Base-by-base conservation (phyloP, 345 rosid species). In the Raphanus raphanistrum region DNA sequence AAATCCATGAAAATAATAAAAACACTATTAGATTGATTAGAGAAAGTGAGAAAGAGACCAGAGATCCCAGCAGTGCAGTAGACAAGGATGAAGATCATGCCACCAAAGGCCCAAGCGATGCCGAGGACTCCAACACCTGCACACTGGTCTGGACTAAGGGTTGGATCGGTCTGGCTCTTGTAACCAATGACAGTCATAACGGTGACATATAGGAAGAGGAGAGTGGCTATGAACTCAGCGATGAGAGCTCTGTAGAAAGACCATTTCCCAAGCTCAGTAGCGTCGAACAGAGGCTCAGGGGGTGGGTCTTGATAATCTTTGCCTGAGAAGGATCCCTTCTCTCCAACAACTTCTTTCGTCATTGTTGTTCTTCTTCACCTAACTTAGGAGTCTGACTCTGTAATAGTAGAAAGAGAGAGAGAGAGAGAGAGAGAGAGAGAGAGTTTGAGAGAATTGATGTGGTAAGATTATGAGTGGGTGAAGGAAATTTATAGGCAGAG, bases 41-140 rank as follows among this genome's bases (percentile, higher is more conserved):
- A 68, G 45, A 63, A 15, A 41, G 6, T 90, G 87, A 41, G 21
- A 2, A 8, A 71, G 79, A 1, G 80, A 90, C 98, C 93, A 21
- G 98, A 93, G 79, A 93, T 89, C n/a, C 94, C 97, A 25, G 96
- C 96, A 16, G 94, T 93, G 89, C 96, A 93, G 83, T 93, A 93
- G 50, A 93, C 96, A 27, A 90, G 96, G 52, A 88, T 36, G 50
- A 90, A 90, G 83, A 90, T 87, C 96, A 90, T 90, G 80, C 97
- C 97, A 74, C 98, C 98, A 61, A 90, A 88, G 66, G 96, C 88
- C 98, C 96, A 93, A 2, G 98, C 93, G 21, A 93, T 88, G 4
- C 97, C 92, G 6, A 93, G 94, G 62, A 84, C 27, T 4, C 97
- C 97, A 59, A 93, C 96, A 2, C 97, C 91, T 4, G 77, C 81